Conservation (phyloP, 371 early-diverging fungal species). For the Mucor mucedo region DNA sequence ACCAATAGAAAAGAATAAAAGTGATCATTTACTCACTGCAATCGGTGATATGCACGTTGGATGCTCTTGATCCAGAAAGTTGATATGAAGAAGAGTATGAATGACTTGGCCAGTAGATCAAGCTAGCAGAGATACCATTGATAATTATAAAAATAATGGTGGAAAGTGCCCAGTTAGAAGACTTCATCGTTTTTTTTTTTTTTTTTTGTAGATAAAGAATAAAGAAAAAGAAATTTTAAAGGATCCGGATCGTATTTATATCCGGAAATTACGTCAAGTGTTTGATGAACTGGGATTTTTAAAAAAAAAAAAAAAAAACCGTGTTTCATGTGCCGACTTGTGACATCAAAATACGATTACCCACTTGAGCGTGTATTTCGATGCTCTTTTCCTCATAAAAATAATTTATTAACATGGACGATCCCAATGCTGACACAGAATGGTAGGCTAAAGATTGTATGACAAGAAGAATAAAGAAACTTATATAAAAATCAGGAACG, state of each 20-base stretch:
- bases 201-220: not conserved
- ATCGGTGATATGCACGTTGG: conserved; percentile 7
- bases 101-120: not conserved
- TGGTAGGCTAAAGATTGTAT: conserved; percentile 42
- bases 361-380: not conserved
- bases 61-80: not conserved
- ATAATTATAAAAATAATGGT: not conserved
- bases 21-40: conserved; percentile 9
- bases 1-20: not conserved
- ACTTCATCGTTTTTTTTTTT: not conserved
- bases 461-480: not conserved
- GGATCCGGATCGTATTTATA: not conserved
- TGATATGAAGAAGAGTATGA: not conserved
- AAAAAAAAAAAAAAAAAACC: not conserved
- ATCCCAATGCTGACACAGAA: conserved; percentile 80
- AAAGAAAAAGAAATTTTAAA: not conserved
- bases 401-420: conserved; percentile 40
- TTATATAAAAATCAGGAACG: conserved; percentile 61
- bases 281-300: not conserved
- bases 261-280: not conserved
- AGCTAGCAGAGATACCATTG: not conserved
- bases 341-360: not conserved
- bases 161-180: not conserved
- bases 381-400: not conserved
- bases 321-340: not conserved